Conservation (phyloP, 177 flowering plant genomes). For the Tripterygium wilfordii region DNA sequence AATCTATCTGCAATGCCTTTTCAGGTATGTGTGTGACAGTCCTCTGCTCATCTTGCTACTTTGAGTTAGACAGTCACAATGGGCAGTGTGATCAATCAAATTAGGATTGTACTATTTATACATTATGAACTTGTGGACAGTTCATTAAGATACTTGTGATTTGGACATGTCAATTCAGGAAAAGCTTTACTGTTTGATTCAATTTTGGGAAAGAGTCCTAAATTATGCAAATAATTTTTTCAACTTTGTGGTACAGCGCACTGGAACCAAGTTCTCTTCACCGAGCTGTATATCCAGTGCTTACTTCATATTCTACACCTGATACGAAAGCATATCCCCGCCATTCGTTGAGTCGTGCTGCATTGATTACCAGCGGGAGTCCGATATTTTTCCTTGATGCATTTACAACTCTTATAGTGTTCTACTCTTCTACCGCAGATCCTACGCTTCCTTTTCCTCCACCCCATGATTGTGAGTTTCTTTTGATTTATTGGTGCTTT, state of each 20-base stretch:
- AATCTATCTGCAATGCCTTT: constrained; percentile 92
- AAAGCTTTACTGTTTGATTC: no score
- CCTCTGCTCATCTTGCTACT: no score
- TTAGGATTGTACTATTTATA: no score
- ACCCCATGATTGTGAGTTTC: constrained; percentile 92
- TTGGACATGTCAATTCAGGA: no score
- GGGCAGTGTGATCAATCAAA: no score
- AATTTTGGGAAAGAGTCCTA: no score
- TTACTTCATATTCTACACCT: constrained; percentile 77
- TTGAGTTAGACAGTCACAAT: no score
- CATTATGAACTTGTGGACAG: no score
- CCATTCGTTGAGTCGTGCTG: constrained; percentile 96
- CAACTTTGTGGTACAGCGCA: constrained; percentile 59
- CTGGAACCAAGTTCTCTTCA: constrained; percentile 90
- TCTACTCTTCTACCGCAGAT: constrained; percentile 91
- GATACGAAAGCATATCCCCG: constrained; percentile 96
- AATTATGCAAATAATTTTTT: not conserved
- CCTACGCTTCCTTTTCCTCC: constrained; percentile 91
- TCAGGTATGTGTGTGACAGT: constrained; percentile 67
- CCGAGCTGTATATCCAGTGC: constrained; percentile 83
- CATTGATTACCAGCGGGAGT: constrained; percentile 87
- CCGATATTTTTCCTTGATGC: constrained; percentile 98
- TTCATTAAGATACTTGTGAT: no score
- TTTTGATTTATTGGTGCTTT: not conserved
- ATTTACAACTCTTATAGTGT: constrained; percentile 86